Conservation (phyloP, 371 early-diverging fungal species). For the Quaeritorhiza haematococci region DNA sequence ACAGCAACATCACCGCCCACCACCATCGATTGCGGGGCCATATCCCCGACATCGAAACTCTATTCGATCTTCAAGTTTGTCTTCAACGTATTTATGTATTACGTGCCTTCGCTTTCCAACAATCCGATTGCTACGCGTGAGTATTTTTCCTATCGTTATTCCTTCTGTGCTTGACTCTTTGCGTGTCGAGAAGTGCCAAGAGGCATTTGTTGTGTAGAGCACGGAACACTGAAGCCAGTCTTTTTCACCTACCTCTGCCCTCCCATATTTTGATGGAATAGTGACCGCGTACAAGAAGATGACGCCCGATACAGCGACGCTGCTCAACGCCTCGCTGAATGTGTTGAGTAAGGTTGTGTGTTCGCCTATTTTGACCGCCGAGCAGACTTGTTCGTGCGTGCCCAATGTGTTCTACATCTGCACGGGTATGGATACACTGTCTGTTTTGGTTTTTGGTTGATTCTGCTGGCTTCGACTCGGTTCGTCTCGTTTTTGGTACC, state of each 20-base stretch:
- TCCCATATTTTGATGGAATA: no score
- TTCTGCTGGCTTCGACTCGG: not conserved
- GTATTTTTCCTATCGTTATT: no score
- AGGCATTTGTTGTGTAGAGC: no score
- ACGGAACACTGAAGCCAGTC: no score
- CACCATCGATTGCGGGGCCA: not conserved
- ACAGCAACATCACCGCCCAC: no score
- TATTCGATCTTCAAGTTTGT: slow-evolving; percentile 20
- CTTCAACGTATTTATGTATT: slow-evolving; percentile 27
- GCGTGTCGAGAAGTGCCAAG: not conserved
- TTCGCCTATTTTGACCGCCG: not conserved
- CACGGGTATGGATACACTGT: not conserved
- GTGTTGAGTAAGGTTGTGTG: not conserved
- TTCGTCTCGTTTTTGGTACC: not conserved
- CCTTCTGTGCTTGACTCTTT: not conserved
- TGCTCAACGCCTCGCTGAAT: not conserved
- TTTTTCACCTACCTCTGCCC: not conserved
- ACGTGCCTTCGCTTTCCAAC: slow-evolving; percentile 28
- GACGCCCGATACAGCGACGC: slow-evolving; percentile 4
- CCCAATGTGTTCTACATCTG: slow-evolving; percentile 6
- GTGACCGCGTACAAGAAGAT: slow-evolving; percentile 2
- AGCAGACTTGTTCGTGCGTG: not conserved
- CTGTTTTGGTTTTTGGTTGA: not conserved
- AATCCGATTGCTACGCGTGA: slow-evolving; percentile 30
- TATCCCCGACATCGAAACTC: not conserved